phyloP scores from a whole-genome alignment of 306 rosid species.

The Begonia loranthoides region DNA sequence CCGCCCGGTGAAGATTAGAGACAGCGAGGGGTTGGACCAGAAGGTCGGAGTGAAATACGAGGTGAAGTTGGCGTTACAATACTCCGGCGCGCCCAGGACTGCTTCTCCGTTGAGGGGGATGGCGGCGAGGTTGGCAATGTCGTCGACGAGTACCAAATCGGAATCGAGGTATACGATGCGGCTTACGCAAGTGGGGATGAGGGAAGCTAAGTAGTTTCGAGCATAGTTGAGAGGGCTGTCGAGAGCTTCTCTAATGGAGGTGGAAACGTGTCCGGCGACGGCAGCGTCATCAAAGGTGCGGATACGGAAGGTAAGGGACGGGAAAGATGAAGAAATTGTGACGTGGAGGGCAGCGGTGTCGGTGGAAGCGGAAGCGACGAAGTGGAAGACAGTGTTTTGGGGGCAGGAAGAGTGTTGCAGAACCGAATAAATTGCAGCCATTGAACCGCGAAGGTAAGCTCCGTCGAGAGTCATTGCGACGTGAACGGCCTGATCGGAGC shows the following conservation, averaged over 20 bases:
- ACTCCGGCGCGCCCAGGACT: slow-evolving; percentile 92
- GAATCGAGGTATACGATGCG: slow-evolving; percentile 82
- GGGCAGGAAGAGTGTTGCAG: slow-evolving; percentile 97
- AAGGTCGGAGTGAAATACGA: slow-evolving; percentile 69
- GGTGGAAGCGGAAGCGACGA: slow-evolving; percentile 38
- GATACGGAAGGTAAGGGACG: slow-evolving; percentile 58
- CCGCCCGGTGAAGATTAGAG: slow-evolving; percentile 56
- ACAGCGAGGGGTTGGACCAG: slow-evolving; percentile 76
- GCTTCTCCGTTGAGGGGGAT: slow-evolving; percentile 25
- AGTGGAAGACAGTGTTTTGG: slow-evolving; percentile 60
- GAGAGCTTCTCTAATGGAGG: slow-evolving; percentile 80
- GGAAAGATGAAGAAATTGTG: slow-evolving; percentile 46
- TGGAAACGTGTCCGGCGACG: slow-evolving; percentile 68
- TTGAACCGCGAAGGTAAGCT: slow-evolving; percentile 82
- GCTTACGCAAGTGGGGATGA: slow-evolving; percentile 41
- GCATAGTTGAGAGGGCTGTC: slow-evolving; percentile 95
- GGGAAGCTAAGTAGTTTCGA: slow-evolving; percentile 66
- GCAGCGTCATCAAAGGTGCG: slow-evolving; percentile 50
- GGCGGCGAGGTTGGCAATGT: slow-evolving; percentile 63
- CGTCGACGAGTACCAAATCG: slow-evolving; percentile 80
- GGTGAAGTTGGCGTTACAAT: slow-evolving; percentile 85
- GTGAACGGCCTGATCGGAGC: slow-evolving; percentile 39
- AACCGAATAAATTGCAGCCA: slow-evolving; percentile 87
- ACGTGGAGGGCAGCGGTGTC: slow-evolving; percentile 13
- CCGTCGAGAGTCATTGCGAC: slow-evolving; percentile 89